Conservation (phyloP, 768 basidiomycete genomes). For the Leccinum longicurvipes region DNA sequence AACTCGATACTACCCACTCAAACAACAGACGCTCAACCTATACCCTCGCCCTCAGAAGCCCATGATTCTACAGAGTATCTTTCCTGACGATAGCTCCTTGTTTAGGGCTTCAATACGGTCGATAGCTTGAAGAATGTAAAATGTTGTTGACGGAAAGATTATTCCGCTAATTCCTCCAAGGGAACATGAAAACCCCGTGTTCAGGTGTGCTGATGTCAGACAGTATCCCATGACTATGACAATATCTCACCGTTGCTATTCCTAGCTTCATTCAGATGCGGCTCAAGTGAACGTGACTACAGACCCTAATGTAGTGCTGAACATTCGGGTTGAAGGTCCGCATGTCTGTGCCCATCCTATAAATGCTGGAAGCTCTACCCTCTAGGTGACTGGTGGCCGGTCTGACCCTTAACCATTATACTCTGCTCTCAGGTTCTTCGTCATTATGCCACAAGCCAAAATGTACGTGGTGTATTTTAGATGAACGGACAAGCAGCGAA, state of each 20-base stretch:
- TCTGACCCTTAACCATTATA: neutral
- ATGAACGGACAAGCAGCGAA: neutral
- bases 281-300: conserved; percentile 10
- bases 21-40: conserved; percentile 57
- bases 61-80: conserved; percentile 62
- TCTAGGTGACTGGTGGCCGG: neutral
- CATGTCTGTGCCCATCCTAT: neutral
- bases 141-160: too few species aligned
- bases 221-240: conserved; percentile 14
- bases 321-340: conserved; percentile 5
- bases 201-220: conserved; percentile 3
- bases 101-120: neutral
- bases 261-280: conserved; percentile 2
- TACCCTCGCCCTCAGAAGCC: conserved; percentile 68
- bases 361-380: neutral
- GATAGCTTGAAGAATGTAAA: neutral
- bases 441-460: conserved; percentile 41
- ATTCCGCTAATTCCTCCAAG: neutral
- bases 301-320: neutral
- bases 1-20: conserved; percentile 34
- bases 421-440: neutral
- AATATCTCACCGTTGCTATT: conserved; percentile 12
- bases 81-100: conserved; percentile 43
- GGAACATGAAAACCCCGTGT: neutral
- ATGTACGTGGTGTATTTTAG: conserved; percentile 40